Evolutionary conservation across 345 rosid genomes (phyloP), one percentile per base, ranked within the genome.

Genomic region (Raphanus raphanistrum): DNA sequence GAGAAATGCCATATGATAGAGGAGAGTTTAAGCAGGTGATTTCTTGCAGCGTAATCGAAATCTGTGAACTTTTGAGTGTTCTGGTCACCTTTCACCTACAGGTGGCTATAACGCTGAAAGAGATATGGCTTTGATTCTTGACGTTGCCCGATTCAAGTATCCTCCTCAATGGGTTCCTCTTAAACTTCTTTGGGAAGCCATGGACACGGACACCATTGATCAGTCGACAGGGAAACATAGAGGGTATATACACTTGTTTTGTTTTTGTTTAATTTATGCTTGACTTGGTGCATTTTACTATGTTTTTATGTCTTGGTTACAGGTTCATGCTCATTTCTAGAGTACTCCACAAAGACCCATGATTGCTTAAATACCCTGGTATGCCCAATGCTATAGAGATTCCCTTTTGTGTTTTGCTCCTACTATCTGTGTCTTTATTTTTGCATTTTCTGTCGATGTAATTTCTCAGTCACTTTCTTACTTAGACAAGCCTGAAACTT

Each of bases 111-210:
- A 89, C 76, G 92, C 83, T 69, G 90, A 84, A 68, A 88, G 82
- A 76, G 98, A 94, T 81, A 92, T 94, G 97, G 95, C 92, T 70
- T 77, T 94, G 79, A 90, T 94, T 85, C 83, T 94, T 81, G 98
- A 94, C n/a, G 98, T 92, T 32, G 95, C 97, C 25, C 97, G 97
- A 59, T 92, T 90, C 75, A 92, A 90, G 85, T 94, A 92, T 87
- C 97, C 98, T 77, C 97, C 98, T 32, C 98, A 90, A 10, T 94
- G 98, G 98, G 95, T 94, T 83, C 98, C 98, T 43, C 80, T 94
- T 76, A 75, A 68, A 27, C 95, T 94, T 82, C 98, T 94, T 68
- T 94, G 98, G 98, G 91, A 92, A 74, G 96, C 97, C 65, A 90
- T 94, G 98, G 82, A 89, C 70, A 88, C 65, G 98, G 82, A 89